These are phyloP conservation scores for Hypoxylon sp. DNA, from an alignment of 2,329 filamentous ascomycete species.

Conservation along the genomic window DNA sequence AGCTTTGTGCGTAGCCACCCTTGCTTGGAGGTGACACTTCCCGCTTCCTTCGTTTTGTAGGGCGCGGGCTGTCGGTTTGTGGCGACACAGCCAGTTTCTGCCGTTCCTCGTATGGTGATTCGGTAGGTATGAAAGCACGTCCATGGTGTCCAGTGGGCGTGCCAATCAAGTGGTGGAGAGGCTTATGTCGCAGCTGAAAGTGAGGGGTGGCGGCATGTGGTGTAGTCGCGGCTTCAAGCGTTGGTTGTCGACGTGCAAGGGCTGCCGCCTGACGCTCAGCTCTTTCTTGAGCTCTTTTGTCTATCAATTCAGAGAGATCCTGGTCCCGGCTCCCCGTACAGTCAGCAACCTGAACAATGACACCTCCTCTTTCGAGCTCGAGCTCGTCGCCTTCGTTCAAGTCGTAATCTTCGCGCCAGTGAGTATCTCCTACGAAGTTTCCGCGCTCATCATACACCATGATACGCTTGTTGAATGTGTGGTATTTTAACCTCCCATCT, in stretches of 20 bases:
- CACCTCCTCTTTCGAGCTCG: slow-evolving; percentile 79
- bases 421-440: slow-evolving; percentile 86
- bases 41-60: slow-evolving; percentile 60
- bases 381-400: slow-evolving; percentile 87
- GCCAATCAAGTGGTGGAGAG: slow-evolving; percentile 73
- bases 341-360: slow-evolving; percentile 86
- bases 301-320: slow-evolving; percentile 81
- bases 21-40: slow-evolving; percentile 60
- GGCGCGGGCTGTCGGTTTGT: slow-evolving; percentile 48
- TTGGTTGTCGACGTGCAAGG: slow-evolving; percentile 55
- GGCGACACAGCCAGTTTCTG: slow-evolving; percentile 55
- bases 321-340: slow-evolving; percentile 80
- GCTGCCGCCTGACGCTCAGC: slow-evolving; percentile 64
- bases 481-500: slow-evolving; percentile 88
- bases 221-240: slow-evolving; percentile 52
- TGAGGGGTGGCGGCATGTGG: slow-evolving; percentile 50
- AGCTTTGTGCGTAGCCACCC: slow-evolving; percentile 65
- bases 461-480: slow-evolving; percentile 90
- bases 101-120: slow-evolving; percentile 76
- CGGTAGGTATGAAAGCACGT: slow-evolving; percentile 68
- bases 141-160: slow-evolving; percentile 75
- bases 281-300: slow-evolving; percentile 75
- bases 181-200: slow-evolving; percentile 60
- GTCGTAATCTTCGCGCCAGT: slow-evolving; percentile 79
- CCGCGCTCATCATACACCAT: slow-evolving; percentile 90